Evolutionary conservation across 352 stramenopile genomes (phyloP).

Genomic region (Halophytophthora polymorphica): DNA sequence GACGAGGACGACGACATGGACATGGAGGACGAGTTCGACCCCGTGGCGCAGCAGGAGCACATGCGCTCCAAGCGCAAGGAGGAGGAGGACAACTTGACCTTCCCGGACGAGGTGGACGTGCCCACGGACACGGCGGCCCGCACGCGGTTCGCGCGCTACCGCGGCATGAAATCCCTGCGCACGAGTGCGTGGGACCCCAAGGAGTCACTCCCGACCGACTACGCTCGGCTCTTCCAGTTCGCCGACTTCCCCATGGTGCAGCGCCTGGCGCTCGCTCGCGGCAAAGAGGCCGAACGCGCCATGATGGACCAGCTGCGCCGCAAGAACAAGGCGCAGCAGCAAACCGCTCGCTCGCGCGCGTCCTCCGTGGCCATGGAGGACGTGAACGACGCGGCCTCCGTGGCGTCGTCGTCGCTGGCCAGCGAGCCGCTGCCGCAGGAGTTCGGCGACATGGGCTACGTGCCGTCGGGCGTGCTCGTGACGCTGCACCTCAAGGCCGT

Average conservation of each 20-base stretch:
- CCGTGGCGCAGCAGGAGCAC: conserved; percentile 34
- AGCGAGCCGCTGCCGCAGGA: conserved; percentile 29
- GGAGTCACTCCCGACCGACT: conserved; percentile 97
- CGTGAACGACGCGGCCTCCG: conserved; percentile 40
- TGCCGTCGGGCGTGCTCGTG: conserved; percentile 93
- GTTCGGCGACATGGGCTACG: conserved; percentile 79
- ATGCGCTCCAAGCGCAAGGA: conserved; percentile 83
- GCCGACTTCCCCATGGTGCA: conserved; percentile 94
- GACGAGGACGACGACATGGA: conserved; percentile 77
- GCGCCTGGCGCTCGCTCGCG: conserved; percentile 86
- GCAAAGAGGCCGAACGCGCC: conserved; percentile 67
- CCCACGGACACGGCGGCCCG: conserved; percentile 56
- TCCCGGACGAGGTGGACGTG: conserved; percentile 94
- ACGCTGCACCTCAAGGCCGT: conserved; percentile 83
- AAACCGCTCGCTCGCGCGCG: conserved; percentile 41
- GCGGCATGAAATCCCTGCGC: conserved; percentile 95
- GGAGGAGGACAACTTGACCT: conserved; percentile 91
- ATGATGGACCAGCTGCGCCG: conserved; percentile 66
- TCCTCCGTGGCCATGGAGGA: conserved; percentile 78
- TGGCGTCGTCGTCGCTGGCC: conserved; percentile 27
- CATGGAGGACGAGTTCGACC: conserved; percentile 69
- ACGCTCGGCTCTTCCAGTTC: conserved; percentile 97
- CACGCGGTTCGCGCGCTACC: conserved; percentile 89
- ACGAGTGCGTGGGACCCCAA: conserved; percentile 97
- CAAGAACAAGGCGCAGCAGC: conserved; percentile 34